Evolutionary conservation across 768 basidiomycete species (phyloP), one percentile per base, ranked within the genome.

Genomic region (Suillus hirtellus): DNA sequence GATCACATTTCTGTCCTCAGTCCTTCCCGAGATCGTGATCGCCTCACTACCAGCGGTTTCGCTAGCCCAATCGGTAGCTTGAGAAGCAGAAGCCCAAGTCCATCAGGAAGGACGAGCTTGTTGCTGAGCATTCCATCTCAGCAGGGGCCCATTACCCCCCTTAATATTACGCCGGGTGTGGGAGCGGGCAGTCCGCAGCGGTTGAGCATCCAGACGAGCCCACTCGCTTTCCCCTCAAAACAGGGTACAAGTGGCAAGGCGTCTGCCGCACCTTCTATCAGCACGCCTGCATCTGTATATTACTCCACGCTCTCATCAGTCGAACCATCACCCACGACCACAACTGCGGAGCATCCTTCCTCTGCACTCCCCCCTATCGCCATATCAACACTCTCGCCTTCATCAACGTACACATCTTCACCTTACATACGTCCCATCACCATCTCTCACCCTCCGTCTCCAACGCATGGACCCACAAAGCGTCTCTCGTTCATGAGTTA

Each of bases 401-500:
- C 71, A 1, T 68, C 73, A 4, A 72, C 72, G 1, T 75, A 66
- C 24, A 67, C 73, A 0, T 69, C 71, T 2, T 75, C 73, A 1
- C 73, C 75, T 1, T 76, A 60, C 49, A 47, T 38, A 11, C 64
- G 64, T 27, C 68, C 70, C 40, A 63, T 70, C 62, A 70, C 67
- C 38, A 59, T 72, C 52, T 71, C 72, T 46, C 73, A 71, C 40
- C 78, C 80, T 10, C 79, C 84, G 21, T 84, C 84, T 12, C 82
- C 86, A 6, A 79, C 81, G 1, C 78, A 82, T 60, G 66, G 11
- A 2, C 1, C 74, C 81, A 78, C 79, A 35, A 93, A 94, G 68
- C 88, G 92, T 2, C 84, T 94, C 12, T 95, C 93, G 0, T 96
- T 95, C 81, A 84, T 96, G 76, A 91, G 93, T 4, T 95, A 95